Evolutionary conservation across 352 stramenopile genomes (phyloP).

Genomic region (Phytophthora melonis): DNA sequence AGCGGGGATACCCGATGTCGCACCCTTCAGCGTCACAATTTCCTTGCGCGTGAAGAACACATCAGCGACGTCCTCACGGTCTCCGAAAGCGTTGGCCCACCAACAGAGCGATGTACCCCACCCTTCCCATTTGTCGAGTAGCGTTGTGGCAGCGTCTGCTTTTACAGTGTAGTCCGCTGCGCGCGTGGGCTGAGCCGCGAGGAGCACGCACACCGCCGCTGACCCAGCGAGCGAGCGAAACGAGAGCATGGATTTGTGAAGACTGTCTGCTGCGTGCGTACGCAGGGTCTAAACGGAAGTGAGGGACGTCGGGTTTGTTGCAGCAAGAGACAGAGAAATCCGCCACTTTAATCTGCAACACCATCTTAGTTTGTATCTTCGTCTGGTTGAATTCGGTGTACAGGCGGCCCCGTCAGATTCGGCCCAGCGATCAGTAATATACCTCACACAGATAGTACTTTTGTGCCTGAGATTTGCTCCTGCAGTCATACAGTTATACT

Average conservation of each 20-base stretch:
- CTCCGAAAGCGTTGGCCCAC: conserved; percentile 71
- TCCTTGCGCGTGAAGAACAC: conserved; percentile 59
- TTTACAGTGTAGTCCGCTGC: conserved; percentile 36
- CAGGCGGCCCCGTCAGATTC: too few relatives aligned
- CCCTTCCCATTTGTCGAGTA: conserved; percentile 53
- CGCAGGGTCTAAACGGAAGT: conserved; percentile 5
- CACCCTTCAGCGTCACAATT: conserved; percentile 40
- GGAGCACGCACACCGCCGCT: conserved; percentile 8
- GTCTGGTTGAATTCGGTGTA: conserved; percentile 30
- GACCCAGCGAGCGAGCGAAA: conserved; percentile 17
- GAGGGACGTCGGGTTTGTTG: not conserved
- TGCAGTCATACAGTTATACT: too few relatives aligned
- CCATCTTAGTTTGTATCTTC: conserved; percentile 28
- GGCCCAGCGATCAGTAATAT: too few relatives aligned
- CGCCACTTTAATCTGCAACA: conserved; percentile 4
- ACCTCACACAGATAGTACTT: too few relatives aligned
- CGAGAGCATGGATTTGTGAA: conserved; percentile 18
- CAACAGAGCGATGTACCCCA: conserved; percentile 72
- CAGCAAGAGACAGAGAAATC: not conserved
- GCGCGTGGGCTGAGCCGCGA: conserved; percentile 5
- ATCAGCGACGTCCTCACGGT: conserved; percentile 64
- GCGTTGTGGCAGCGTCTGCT: conserved; percentile 21
- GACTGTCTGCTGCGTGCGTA: not conserved
- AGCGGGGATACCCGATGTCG: conserved; percentile 38
- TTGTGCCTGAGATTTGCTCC: too few relatives aligned